Base-by-base conservation (phyloP, 2,329 filamentous ascomycete species). In the Penicillium oxalicum region DNA sequence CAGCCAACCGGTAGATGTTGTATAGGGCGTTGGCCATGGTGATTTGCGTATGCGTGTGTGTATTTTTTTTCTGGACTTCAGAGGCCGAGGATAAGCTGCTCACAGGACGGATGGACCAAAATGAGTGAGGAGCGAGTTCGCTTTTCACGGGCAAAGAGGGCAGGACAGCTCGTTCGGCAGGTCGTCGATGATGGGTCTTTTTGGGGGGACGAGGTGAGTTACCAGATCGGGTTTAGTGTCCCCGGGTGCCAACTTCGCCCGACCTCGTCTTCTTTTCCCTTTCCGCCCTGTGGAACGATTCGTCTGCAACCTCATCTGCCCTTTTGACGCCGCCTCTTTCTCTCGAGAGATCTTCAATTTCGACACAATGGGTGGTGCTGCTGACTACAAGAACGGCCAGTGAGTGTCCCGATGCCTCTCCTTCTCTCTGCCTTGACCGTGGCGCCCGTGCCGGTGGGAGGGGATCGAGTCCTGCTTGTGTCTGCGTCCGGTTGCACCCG, bases 1-100 rank as follows among this genome's bases (percentile, higher is more conserved):
- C 74, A 55, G 87, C 87, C 69, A 66, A 59, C 45, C 66, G 66
- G 54, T 67, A 68, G 52, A 70, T 42, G 43, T 64, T 61, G 38
- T 64, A 58, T 41, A 71, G 63, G 48, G 58, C 58, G 58, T 67
- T 66, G 49, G 65, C 61, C 78, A 81, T 81, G 53, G 55, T 63
- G 55, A 26, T 18, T 2, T 18, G 18, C 18, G 18, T 1, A 18
- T 1, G 2, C 2, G 18, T 18, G 18, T 18, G 18, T 18, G 18
- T 18, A 18, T 18, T 18, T 18, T 18, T 18, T 18, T 18, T 18
- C 18, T 18, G 18, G 2, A 18, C 18, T 18, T 18, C 2, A 18
- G 18, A 18, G 18, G 18, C 18, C 18, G 18, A 18, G 2, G 18
- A 18, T 18, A 18, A 18, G 18, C 18, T 18, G 18, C 18, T 18